Percentiles rank a stretch among this genome's conserved stretches.
Evolutionary conservation across 345 rosid species (phyloP).

Genomic region (thale cress (Arabidopsis thaliana)): DNA sequence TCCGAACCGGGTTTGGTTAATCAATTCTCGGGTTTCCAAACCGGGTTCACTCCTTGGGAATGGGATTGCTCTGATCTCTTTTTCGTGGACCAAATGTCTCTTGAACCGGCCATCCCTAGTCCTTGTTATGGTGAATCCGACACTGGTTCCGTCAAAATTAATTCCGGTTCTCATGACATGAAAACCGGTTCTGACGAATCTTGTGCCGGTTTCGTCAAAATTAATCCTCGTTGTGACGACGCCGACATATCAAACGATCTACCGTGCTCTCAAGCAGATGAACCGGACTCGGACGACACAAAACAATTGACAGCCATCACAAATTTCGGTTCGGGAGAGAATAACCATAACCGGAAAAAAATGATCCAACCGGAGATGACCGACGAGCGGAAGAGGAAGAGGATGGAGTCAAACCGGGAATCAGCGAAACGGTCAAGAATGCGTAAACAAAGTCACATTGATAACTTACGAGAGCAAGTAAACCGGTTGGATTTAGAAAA

Average conservation of each 20-base stretch:
- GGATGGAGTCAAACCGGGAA: slow-evolving; percentile 94
- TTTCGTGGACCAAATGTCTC: slow-evolving; percentile 40
- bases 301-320: slow-evolving; percentile 39
- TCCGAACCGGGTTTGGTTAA: slow-evolving; percentile 49
- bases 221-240: slow-evolving; percentile 2
- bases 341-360: slow-evolving; percentile 41
- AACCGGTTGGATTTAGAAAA: slow-evolving; percentile 71
- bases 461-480: slow-evolving; percentile 73
- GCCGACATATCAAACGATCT: neutral
- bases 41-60: slow-evolving; percentile 69
- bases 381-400: slow-evolving; percentile 60
- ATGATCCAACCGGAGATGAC: slow-evolving; percentile 44
- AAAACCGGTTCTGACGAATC: slow-evolving; percentile 44
- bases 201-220: slow-evolving; percentile 32
- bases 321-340: slow-evolving; percentile 51
- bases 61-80: slow-evolving; percentile 49
- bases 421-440: slow-evolving; percentile 88
- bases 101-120: slow-evolving; percentile 43
- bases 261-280: neutral
- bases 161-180: slow-evolving; percentile 28
- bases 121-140: slow-evolving; percentile 46
- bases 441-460: slow-evolving; percentile 82
- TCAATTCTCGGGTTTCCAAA: slow-evolving; percentile 54
- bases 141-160: slow-evolving; percentile 32
- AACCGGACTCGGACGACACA: slow-evolving; percentile 32